Base-by-base conservation (phyloP, 2,329 filamentous ascomycete species). In the Ceratocystis variospora region DNA sequence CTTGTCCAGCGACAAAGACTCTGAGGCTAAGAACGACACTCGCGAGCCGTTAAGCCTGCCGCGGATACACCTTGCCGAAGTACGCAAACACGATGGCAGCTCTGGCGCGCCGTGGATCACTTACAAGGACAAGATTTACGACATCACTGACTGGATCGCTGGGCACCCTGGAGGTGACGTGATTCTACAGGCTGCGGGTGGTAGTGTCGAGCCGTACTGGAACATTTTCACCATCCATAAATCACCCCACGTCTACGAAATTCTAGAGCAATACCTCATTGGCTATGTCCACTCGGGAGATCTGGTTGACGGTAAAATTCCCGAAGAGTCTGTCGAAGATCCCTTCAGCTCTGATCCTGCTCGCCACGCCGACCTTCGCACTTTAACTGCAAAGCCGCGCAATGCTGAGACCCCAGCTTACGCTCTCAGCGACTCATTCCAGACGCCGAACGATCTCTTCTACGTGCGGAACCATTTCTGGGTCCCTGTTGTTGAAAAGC, bases 161-260 rank as follows among this genome's bases (percentile, higher is more conserved):
- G 83, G 80, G 0, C 86, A 88, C 71, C 86, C 86, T 0, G 86
- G 86, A 2, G 86, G 86, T 53, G 82, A 87, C 64, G 83, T 88
- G 15, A 88, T 88, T 67, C 76, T 88, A 7, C 80, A 82, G 37
- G 86, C 86, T 1, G 84, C 83, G 0, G 86, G 86, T 2, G 81
- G 82, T 46, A 81, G 80, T 65, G 81, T 88, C 62, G 85, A 88
- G 63, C 80, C 82, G 0, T 88, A 87, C 74, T 88, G 86, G 86
- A 78, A 87, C 68, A 86, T 88, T 64, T 88, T 88, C 72, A 78
- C 80, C 61, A 87, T 88, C 67, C 86, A 88, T 76, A 85, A 87
- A 72, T 79, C 80, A 19, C 77, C 82, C 53, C 82, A 88, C 68
- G 84, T 88, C 5, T 79, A 80, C 68, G 83, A 87, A 63, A 85